These are phyloP conservation scores for Phytopythium ostracodes DNA, from an alignment of 352 stramenopile genomes.

Conservation along the genomic window DNA sequence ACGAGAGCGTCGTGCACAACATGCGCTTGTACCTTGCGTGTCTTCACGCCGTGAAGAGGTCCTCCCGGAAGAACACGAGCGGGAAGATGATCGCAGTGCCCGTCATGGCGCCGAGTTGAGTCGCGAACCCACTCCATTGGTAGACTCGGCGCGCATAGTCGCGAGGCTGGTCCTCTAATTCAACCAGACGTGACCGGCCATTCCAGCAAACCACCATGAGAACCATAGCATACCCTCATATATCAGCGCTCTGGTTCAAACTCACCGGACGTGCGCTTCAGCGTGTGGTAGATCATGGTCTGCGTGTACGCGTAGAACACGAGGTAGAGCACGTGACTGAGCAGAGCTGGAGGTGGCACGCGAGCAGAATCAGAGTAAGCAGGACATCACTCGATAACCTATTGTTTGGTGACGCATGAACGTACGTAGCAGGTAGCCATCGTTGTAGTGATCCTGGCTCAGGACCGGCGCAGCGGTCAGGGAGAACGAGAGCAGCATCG, in stretches of 20 bases:
- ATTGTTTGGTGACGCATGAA: background rate
- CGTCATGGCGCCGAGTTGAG: conserved; percentile 56
- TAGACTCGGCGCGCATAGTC: conserved; percentile 45
- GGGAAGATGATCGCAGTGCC: conserved; percentile 63
- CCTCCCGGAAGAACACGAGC: conserved; percentile 56
- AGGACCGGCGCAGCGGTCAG: conserved; percentile 36
- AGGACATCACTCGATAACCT: background rate
- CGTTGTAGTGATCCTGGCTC: conserved; percentile 15
- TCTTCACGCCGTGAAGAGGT: conserved; percentile 30
- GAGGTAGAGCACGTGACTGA: conserved; percentile 50
- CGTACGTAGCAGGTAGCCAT: conserved; percentile 57
- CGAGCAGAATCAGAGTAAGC: background rate
- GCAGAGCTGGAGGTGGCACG: conserved; percentile 20
- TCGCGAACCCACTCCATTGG: conserved; percentile 66
- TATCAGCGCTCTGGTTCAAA: background rate
- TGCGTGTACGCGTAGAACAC: conserved; percentile 62
- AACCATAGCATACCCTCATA: background rate
- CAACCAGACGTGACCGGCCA: background rate
- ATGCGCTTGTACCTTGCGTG: no score
- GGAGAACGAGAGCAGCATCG: conserved; percentile 39
- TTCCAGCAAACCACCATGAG: background rate
- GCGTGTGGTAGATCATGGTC: conserved; percentile 68
- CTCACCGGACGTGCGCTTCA: conserved; percentile 50
- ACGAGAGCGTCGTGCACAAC: no score
- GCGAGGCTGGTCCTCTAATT: conserved; percentile 25